Percentiles rank a stretch among this genome's conserved stretches.
Evolutionary conservation across 2,329 filamentous ascomycete species (phyloP).

Genomic region (Bipolaris victoriae): DNA sequence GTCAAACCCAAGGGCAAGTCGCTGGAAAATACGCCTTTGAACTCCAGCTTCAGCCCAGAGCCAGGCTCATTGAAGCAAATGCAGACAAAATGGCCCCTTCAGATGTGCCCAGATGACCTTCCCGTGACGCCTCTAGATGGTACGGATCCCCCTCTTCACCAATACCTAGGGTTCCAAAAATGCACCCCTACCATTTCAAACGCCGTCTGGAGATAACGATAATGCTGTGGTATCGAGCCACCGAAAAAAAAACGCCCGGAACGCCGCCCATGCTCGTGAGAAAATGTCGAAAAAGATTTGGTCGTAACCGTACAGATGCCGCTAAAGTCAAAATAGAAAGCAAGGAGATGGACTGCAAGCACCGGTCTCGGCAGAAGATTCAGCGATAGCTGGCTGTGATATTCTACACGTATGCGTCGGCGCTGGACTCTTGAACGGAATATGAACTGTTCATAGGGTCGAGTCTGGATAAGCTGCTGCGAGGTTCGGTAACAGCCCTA

Average conservation of each 20-base stretch:
- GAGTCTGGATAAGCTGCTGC: not conserved
- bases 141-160: constrained; percentile 8
- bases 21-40: constrained; percentile 2
- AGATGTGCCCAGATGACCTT: not conserved
- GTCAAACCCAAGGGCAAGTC: not conserved
- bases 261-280: constrained; percentile 14
- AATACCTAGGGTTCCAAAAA: not conserved
- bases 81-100: constrained; percentile 8
- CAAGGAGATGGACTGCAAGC: constrained; percentile 5
- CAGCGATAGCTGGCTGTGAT: constrained; percentile 8
- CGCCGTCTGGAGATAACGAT: constrained; percentile 5
- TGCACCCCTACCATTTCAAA: not conserved
- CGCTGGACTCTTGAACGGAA: not conserved
- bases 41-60: constrained; percentile 18
- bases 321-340: constrained; percentile 5
- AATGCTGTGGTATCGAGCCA: constrained; percentile 15
- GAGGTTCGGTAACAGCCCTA: constrained; percentile 4
- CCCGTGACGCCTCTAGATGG: not conserved
- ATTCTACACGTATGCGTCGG: constrained; percentile 6
- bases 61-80: constrained; percentile 17
- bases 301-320: constrained; percentile 16
- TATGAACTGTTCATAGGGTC: not conserved
- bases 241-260: constrained; percentile 6
- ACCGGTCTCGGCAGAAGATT: not conserved
- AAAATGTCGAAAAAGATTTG: not conserved